A percentile compares a stretch with the other conserved stretches of the same genome.
phyloP scores from a whole-genome alignment of 164 flowering plant species.

The Berberis vulgaris region DNA sequence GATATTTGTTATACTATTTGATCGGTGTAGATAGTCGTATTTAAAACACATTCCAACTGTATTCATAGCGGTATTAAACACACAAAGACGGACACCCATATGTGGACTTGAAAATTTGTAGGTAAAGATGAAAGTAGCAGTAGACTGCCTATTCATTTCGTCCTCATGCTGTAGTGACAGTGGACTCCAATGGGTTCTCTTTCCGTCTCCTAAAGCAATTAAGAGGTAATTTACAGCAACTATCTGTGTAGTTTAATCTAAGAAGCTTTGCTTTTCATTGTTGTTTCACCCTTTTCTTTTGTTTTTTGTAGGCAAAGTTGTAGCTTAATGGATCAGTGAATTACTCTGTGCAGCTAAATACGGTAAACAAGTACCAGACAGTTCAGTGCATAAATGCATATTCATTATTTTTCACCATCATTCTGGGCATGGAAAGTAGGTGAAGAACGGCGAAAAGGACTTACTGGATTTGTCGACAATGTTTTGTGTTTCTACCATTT shows the following conservation, averaged over 20 bases:
- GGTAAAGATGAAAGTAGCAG: slow-evolving; percentile 55
- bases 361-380: slow-evolving; percentile 25
- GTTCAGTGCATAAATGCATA: slow-evolving; percentile 50
- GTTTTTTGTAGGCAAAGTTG: too few species aligned
- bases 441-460: slow-evolving; percentile 65
- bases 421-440: slow-evolving; percentile 99
- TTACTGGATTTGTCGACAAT: slow-evolving; percentile 75
- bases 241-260: neutral
- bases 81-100: too few species aligned
- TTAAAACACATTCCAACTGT: too few species aligned
- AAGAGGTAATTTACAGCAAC: slow-evolving; percentile 35
- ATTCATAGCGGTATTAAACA: too few species aligned
- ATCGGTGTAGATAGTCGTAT: too few species aligned
- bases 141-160: slow-evolving; percentile 59
- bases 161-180: slow-evolving; percentile 87
- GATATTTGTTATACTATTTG: too few species aligned
- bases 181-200: slow-evolving; percentile 92
- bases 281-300: neutral
- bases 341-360: slow-evolving; percentile 67
- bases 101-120: too few species aligned
- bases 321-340: slow-evolving; percentile 24
- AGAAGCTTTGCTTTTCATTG: neutral
- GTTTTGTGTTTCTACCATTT: slow-evolving; percentile 84
- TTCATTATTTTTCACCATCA: slow-evolving; percentile 96
- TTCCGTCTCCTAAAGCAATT: slow-evolving; percentile 67